A percentile compares a stretch with the other conserved stretches of the same genome.
These are phyloP conservation scores for Daphne laureola DNA, from an alignment of 441 rosid species.

Conservation along the genomic window DNA sequence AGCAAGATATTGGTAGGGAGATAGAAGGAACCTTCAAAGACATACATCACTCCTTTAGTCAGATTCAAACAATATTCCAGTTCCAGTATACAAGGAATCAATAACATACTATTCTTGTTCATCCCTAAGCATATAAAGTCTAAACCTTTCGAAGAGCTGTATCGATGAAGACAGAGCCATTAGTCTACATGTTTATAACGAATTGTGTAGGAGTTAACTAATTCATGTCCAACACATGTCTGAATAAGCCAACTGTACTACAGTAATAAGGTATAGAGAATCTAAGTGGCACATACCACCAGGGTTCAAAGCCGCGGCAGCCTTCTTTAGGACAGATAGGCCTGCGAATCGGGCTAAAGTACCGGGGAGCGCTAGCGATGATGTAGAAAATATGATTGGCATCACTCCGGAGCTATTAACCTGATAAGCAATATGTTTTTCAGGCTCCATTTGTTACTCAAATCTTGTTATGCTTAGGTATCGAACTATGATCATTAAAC, in stretches of 20 bases:
- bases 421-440: conserved; percentile 19
- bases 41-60: conserved; percentile 14
- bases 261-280: background rate
- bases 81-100: no score
- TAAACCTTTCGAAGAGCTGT: background rate
- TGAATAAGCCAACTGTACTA: no score
- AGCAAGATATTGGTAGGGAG: conserved; percentile 85
- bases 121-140: background rate
- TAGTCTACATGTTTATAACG: background rate
- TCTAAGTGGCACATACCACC: conserved; percentile 47
- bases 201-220: background rate
- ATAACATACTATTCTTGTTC: no score
- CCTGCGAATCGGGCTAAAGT: conserved; percentile 95
- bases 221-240: no score
- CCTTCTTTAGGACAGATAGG: conserved; percentile 66
- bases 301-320: conserved; percentile 80
- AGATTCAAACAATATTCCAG: no score
- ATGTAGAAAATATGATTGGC: conserved; percentile 97
- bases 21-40: conserved; percentile 64
- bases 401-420: conserved; percentile 96
- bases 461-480: no score
- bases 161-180: background rate
- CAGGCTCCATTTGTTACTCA: no score
- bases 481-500: no score
- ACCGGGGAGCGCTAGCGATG: conserved; percentile 91